Base-by-base conservation (phyloP, 1,284 basidiomycete genomes). In the Somion occarium region DNA sequence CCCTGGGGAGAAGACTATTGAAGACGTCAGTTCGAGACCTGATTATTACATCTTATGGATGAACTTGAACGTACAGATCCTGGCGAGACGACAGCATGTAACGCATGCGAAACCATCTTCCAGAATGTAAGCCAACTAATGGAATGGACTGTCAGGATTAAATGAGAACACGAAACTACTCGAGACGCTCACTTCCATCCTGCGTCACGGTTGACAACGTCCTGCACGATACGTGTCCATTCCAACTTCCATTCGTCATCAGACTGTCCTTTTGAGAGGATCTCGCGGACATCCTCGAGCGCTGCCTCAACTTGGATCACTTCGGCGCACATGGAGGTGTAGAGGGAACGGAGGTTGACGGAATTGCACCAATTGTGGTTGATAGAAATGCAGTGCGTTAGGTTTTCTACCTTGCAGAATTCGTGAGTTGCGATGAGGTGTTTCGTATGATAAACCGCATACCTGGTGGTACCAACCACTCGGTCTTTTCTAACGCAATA, bases 321-420 rank as follows among this genome's bases (percentile, higher is more conserved):
- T 43, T 66, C 64, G 19, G 57, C 59, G 50, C 64, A 66, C 61
- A 67, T 67, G 1, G 64, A 62, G 2, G 50, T 46, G 46, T 67
- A 67, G n/a, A 67, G 55, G 5, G 61, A 60, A 9, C 61, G 64
- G 1, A 67, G 56, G 51, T 64, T 65, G 38, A 61, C 57, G 12
- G 65, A 55, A 60, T 67, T 67, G 57, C 62, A 67, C 65, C 65
- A 67, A 53, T 67, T 67, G 59, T 67, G 65, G 45, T 67, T 67
- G 56, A 67, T 64, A 1, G 65, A 67, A 22, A 67, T 61, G 52
- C 65, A 67, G 5, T 50, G 55, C 2, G 65, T 67, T 24, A 67
- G 52, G 49, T 67, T 67, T 47, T 64, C 64, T 5, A 66, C 64
- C 56, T 60, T 15, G n/a, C n/a, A n/a, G n/a, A n/a, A n/a, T n/a